Evolutionary conservation across 768 basidiomycete genomes (phyloP), one percentile per base, ranked within the genome.

Genomic region (Lactifluus hygrophoroides): DNA sequence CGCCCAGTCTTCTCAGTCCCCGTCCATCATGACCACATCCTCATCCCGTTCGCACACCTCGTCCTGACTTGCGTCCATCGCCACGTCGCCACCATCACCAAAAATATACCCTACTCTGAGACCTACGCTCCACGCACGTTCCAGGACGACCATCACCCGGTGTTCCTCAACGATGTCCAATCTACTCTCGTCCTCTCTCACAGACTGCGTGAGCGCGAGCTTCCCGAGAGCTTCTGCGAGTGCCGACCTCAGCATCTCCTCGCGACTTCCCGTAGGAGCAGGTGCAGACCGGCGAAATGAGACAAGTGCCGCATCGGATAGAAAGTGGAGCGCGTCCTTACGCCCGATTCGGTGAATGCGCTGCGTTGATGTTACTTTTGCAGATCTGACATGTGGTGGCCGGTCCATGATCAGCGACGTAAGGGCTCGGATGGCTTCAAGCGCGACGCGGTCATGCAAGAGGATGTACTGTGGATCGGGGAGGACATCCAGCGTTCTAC

Each of bases 321-420:
- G 51, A 11, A 56, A 51, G 34, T 56, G 40, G 14, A 63, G 40
- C 32, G 54, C 60, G 17, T 63, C 60, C 30, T 61, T 63, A 32
- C 59, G 54, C 21, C 46, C 62, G 38, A 61, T 40, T 17, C 59
- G 59, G 23, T 48, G 50, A 2, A 63, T 25, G 17, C 52, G 58
- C 14, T 49, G 58, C 1, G 34, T 17, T 21, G 58, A 34, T 3
- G 47, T 51, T 25, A 30, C 34, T 25, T 37, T 32, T 5, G 35
- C 27, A 3, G 32, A 19, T 2, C 11, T 17, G 16, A 28, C 3
- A 4, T 3, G 16, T 17, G 40, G 13, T 2, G 38, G 14, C 34
- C 14, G 43, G 19, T 60, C 43, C 35, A 13, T 5, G 28, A 60
- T 46, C 25, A 56, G 49, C 17, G 49, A 55, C 9, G 54, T 51